Percentiles rank a stretch among this genome's conserved stretches.
phyloP scores from a whole-genome alignment of 306 rosid genomes.

The Castanea mollissima region DNA sequence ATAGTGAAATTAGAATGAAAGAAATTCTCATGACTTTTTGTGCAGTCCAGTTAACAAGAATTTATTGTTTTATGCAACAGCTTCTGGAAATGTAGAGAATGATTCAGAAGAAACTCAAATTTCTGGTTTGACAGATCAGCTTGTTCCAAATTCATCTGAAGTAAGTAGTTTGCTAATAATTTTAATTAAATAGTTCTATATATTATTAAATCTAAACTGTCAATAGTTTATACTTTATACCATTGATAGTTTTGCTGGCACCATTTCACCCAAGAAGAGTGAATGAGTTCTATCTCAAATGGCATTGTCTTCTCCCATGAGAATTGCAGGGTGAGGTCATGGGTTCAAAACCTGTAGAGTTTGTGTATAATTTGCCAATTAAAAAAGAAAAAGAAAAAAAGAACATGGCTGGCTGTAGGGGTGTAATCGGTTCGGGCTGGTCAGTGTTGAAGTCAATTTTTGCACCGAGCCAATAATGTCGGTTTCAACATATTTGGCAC shows the following conservation, averaged over 20 bases:
- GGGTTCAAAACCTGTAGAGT: no score
- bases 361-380: no score
- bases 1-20: background rate
- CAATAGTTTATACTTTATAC: background rate
- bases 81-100: conserved; percentile 41
- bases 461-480: no score
- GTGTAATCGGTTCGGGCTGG: no score
- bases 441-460: no score
- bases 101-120: conserved; percentile 43
- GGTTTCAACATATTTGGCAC: no score
- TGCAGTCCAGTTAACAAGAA: conserved; percentile 15
- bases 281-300: no score
- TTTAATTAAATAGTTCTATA: background rate
- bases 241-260: background rate
- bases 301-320: no score
- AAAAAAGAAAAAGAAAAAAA: background rate
- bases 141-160: conserved; percentile 55
- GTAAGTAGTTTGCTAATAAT: conserved; percentile 34
- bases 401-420: background rate
- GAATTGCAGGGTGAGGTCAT: no score
- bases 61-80: conserved; percentile 39
- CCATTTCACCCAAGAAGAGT: background rate
- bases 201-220: background rate
- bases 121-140: conserved; percentile 41
- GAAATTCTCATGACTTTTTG: background rate